Base-by-base conservation (phyloP, 1,284 basidiomycete genomes). In the Leccinum fuscescens region DNA sequence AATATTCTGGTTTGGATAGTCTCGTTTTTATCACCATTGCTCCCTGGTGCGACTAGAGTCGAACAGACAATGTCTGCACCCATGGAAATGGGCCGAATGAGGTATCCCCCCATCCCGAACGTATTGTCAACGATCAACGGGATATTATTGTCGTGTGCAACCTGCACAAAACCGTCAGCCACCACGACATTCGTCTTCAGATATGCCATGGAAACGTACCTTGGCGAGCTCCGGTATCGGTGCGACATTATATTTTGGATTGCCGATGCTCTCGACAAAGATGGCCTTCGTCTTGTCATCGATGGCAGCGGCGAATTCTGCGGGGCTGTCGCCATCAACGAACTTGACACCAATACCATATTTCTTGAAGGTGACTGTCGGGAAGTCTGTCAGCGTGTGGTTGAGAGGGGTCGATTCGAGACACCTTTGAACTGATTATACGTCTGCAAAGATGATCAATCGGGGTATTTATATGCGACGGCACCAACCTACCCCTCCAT, bases 61-160 rank as follows among this genome's bases (percentile, higher is more conserved):
- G 27, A 27, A 83, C 83, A 77, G 62, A 94, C 82, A 62, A 95
- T 90, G 68, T 94, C 88, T 48, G 92, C 92, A 24, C 93, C 93
- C 67, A 86, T 82, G 37, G 88, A 83, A 59, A 94, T 86, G 1
- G 93, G 92, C 4, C 82, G 79, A 56, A 89, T 77, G 60, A 59
- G 39, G 42, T 58, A 54, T 20, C 66, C 66, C 68, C 89, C 92
- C 74, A 92, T 88, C 61, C 92, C 93, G 66, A 94, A 94, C 0
- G 92, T 94, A 74, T 94, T 95, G 75, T 95, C 93, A 0, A 94
- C 93, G 48, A 94, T 85, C 49, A 94, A 77, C 0, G 92, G 92
- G 39, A 93, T 86, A 3, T 82, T 82, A 66, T 88, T 77, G 55
- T 84, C 82, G 70, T 94, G 91, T 0, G 93, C 92, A 52, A 84